Percentiles rank a stretch among this genome's conserved stretches.
Evolutionary conservation across 176 grass and related monocot genomes (phyloP).

Genomic region (Thalia dealbata): DNA sequence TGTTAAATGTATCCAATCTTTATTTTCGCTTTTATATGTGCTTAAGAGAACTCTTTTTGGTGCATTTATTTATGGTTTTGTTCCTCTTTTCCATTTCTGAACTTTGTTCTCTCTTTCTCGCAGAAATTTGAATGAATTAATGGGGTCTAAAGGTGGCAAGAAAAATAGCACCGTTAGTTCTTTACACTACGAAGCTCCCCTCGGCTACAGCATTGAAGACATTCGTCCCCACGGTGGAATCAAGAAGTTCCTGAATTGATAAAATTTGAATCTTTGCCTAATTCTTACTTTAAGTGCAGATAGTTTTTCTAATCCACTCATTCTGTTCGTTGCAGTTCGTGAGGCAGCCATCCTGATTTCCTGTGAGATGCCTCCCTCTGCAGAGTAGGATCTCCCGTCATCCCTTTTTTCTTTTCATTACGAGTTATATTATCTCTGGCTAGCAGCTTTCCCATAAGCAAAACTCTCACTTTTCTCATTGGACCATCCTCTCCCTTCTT

Average conservation of each 20-base stretch:
- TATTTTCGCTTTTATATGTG: no score
- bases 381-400: neutral
- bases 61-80: neutral
- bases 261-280: no score
- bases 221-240: constrained; percentile 4
- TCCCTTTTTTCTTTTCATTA: neutral
- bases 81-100: neutral
- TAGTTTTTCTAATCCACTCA: neutral
- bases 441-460: neutral
- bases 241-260: neutral
- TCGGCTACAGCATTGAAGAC: constrained; percentile 5
- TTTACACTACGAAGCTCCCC: neutral
- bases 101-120: neutral
- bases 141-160: neutral
- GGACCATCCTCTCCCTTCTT: neutral
- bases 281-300: no score
- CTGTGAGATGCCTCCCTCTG: neutral
- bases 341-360: neutral
- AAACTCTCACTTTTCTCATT: no score
- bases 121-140: neutral
- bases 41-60: neutral
- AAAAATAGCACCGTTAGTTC: neutral
- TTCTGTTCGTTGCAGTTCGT: neutral
- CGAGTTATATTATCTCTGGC: neutral
- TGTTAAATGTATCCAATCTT: no score